Evolutionary conservation across 1,284 basidiomycete genomes (phyloP).

Genomic region (Pseudozyma tsukubaensis): DNA sequence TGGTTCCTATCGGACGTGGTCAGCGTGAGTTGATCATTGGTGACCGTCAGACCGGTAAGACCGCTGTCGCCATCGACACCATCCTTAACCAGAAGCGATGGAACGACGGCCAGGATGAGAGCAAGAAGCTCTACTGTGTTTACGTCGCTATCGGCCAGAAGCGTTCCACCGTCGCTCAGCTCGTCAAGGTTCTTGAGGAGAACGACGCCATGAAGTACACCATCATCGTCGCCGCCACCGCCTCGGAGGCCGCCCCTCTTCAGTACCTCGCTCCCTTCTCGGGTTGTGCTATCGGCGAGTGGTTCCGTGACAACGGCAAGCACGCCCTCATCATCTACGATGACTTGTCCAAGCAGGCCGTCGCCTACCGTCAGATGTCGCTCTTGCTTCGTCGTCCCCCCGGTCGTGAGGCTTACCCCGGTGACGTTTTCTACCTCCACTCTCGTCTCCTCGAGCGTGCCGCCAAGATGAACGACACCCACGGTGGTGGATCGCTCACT

Average conservation of each 20-base stretch:
- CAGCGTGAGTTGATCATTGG: constrained; percentile 99
- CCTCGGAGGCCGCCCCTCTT: constrained; percentile 96
- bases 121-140: constrained; percentile 99
- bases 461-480: constrained; percentile 98
- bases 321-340: constrained; percentile 97
- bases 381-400: constrained; percentile 98
- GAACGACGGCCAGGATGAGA: constrained; percentile 96
- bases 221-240: constrained; percentile 98
- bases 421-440: constrained; percentile 99
- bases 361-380: constrained; percentile 99
- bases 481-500: constrained; percentile 97
- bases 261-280: constrained; percentile 99
- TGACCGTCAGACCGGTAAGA: constrained; percentile 99
- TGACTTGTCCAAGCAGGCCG: constrained; percentile 99
- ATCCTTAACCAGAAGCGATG: constrained; percentile 99
- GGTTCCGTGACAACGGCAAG: constrained; percentile 99
- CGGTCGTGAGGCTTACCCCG: constrained; percentile 99
- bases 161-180: constrained; percentile 98
- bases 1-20: constrained; percentile 99
- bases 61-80: constrained; percentile 97
- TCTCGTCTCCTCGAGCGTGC: constrained; percentile 99
- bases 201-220: constrained; percentile 99
- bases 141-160: constrained; percentile 99
- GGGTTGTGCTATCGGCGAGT: constrained; percentile 99
- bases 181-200: constrained; percentile 98